Base-by-base conservation (phyloP, 2,329 filamentous ascomycete species). In the Lachnellula subtilissima region DNA sequence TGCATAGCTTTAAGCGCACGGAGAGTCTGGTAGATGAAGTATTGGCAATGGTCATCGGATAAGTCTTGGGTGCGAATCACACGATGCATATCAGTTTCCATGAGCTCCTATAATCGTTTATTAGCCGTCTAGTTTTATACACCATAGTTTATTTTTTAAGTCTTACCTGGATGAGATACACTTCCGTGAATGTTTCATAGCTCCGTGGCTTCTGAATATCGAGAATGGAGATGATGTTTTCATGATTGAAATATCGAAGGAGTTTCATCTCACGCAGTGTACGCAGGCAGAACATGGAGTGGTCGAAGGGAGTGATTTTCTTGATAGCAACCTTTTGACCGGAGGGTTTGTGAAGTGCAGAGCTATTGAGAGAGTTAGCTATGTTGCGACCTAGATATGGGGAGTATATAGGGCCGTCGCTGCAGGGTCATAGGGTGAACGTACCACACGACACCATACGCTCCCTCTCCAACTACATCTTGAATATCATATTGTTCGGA, bases 41-140 rank as follows among this genome's bases (percentile, higher is more conserved):
- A 99, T 75, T 99, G 94, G 83, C 94, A 99, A 75, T 99, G 94
- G 73, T 99, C 94, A 74, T 99, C 94, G 39, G 94, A 97, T 47
- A 99, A 84, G 71, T 99, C 94, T 76, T 99, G 94, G 40, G 94
- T 99, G 66, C 94, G 91, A 70, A 99, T 99, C 64, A 99, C 94
- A 65, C 94, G 86, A 75, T 99, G 94, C 94, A 99, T 99, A 71
- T 99, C 94, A 48, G 94, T 99, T 78, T 99, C 94, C 94, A 99
- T 99, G 68, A 99, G 84, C 75, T 96, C 92, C 90, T 96, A 35
- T 14, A 14, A 5, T 42, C 23, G 36, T 48, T 54, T 47, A 48
- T 68, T 54, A 62, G 57, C 43, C 47, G 52, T 50, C 45, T 23
- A 48, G 32, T 37, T 51, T 14, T 12, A 23, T 48, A 22, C 22